phyloP scores from a whole-genome alignment of 345 rosid species.

The Eucalyptus marginata region DNA sequence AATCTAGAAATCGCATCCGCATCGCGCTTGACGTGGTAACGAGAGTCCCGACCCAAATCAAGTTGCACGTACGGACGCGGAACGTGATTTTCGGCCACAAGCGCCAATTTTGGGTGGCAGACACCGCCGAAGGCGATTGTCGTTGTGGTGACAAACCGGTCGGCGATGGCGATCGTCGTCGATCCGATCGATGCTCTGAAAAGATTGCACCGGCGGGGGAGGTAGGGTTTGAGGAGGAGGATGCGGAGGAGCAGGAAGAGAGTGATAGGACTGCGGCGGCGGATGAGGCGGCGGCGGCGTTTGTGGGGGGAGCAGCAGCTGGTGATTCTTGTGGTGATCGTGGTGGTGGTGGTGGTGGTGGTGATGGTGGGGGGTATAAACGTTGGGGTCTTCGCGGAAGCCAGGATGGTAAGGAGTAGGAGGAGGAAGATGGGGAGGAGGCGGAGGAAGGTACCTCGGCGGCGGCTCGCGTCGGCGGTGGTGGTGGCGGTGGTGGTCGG shows the following conservation, averaged over 20 bases:
- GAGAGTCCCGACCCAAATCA: not conserved
- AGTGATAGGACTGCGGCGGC: not conserved
- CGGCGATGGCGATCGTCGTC: not conserved
- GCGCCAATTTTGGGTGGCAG: not conserved
- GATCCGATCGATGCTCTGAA: constrained; percentile 3
- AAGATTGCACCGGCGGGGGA: constrained; percentile 5
- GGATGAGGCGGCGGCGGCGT: not conserved
- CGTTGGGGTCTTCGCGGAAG: constrained; percentile 2
- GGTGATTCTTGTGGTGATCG: not conserved
- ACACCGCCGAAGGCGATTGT: not conserved
- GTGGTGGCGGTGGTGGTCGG: constrained; percentile 16
- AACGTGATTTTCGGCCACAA: not conserved
- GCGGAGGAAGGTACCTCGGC: constrained; percentile 26
- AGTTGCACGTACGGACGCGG: not conserved
- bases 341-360: constrained; percentile 4
- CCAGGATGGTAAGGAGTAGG: constrained; percentile 1
- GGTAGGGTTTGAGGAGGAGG: not conserved
- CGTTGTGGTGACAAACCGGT: not conserved
- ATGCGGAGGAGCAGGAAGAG: constrained; percentile 2
- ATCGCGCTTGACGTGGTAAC: constrained; percentile 17
- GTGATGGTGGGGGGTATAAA: not conserved
- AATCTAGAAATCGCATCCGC: constrained; percentile 33
- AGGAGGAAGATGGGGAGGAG: constrained; percentile 3
- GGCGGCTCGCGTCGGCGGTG: constrained; percentile 14
- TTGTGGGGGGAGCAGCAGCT: constrained; percentile 1